phyloP scores from a whole-genome alignment of 1,284 basidiomycete genomes.

The Ganoderma lingzhi region DNA sequence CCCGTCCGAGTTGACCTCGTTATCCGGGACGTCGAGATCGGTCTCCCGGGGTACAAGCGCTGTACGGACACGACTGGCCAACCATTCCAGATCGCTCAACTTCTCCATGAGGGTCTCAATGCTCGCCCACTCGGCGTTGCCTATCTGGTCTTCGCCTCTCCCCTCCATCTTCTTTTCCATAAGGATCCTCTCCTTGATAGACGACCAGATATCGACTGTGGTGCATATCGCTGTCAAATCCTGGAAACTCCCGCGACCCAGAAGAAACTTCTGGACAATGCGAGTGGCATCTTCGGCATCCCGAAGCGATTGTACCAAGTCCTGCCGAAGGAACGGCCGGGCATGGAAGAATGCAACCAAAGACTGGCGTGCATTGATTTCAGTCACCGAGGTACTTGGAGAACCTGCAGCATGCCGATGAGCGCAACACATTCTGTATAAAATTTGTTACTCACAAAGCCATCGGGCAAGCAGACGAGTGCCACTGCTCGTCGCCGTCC shows the following conservation, averaged over 20 bases:
- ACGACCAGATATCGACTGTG: conserved; percentile 67
- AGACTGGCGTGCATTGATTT: conserved; percentile 81
- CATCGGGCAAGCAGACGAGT: conserved; percentile 79
- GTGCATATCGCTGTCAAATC: conserved; percentile 73
- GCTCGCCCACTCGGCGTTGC: conserved; percentile 58
- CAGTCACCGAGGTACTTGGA: conserved; percentile 81
- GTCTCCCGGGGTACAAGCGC: conserved; percentile 54
- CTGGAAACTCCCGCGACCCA: conserved; percentile 70
- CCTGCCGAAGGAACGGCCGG: conserved; percentile 72
- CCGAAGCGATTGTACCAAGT: conserved; percentile 67
- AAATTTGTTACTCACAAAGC: conserved; percentile 63
- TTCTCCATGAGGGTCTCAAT: conserved; percentile 63
- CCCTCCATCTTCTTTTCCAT: conserved; percentile 65
- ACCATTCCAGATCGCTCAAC: conserved; percentile 61
- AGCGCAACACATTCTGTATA: conserved; percentile 1
- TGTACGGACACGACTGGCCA: conserved; percentile 67
- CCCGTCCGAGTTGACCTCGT: conserved; percentile 30
- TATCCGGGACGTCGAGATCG: conserved; percentile 25
- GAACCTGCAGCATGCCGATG: conserved; percentile 59
- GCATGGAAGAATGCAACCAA: conserved; percentile 82
- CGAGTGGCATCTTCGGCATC: conserved; percentile 79
- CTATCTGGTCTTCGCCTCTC: conserved; percentile 44
- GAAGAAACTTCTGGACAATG: conserved; percentile 81
- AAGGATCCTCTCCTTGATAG: conserved; percentile 56
- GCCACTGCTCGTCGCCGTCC: conserved; percentile 85